A percentile compares a stretch with the other conserved stretches of the same genome.
Evolutionary conservation across 1,284 basidiomycete species (phyloP).

Genomic region (Ustilago sp.): DNA sequence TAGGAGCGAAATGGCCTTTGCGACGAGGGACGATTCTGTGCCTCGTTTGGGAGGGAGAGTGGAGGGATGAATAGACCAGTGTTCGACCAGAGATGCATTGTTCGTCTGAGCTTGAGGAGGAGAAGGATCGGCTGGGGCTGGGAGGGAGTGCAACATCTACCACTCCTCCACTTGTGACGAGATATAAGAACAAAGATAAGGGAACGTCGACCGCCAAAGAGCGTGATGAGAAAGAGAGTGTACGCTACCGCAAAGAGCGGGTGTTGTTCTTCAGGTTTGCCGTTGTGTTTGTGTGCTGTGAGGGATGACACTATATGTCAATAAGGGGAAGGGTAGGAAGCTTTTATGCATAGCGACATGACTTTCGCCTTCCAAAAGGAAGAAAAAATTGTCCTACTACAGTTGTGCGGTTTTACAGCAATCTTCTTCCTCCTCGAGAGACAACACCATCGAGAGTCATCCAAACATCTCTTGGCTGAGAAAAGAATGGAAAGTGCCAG

Average conservation of each 20-base stretch:
- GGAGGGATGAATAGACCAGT: not conserved
- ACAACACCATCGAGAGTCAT: not conserved
- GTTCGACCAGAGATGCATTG: not conserved
- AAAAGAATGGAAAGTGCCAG: not conserved
- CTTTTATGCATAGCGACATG: constrained; percentile 26
- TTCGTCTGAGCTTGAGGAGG: not conserved
- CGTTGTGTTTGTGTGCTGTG: too few species aligned
- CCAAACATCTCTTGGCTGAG: not conserved
- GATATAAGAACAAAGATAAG: too few species aligned
- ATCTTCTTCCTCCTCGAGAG: not conserved
- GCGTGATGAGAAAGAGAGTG: not conserved
- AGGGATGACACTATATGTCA: not conserved
- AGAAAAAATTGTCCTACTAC: not conserved
- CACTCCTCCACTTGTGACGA: not conserved
- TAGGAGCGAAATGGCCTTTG: constrained; percentile 3
- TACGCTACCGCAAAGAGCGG: not conserved
- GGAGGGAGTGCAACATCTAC: not conserved
- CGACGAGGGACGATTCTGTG: constrained; percentile 8
- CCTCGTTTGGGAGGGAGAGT: not conserved
- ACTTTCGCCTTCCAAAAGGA: not conserved
- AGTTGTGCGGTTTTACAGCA: not conserved
- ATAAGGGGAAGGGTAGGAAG: not conserved
- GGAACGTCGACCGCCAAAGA: not conserved
- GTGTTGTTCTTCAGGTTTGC: not conserved
- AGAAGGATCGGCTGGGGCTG: not conserved